Evolutionary conservation across 164 flowering plant species (phyloP).

Genomic region (Magnolia sinica): DNA sequence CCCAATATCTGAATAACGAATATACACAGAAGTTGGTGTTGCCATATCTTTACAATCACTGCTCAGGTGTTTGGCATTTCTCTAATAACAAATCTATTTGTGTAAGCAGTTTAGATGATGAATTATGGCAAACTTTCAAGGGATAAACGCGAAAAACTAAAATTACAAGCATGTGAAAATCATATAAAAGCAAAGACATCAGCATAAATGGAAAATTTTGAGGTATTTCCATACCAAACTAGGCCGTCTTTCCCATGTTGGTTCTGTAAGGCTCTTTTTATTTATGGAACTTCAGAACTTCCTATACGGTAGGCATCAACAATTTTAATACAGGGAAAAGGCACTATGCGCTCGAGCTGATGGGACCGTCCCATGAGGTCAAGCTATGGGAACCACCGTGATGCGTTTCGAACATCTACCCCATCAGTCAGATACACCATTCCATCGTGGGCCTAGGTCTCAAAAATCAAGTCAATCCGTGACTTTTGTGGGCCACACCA

Average conservation of each 20-base stretch:
- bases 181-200: slow-evolving; percentile 80
- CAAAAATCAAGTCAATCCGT: too few species aligned
- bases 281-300: not conserved
- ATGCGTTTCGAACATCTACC: too few species aligned
- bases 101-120: not conserved
- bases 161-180: slow-evolving; percentile 84
- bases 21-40: not conserved
- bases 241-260: not conserved
- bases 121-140: slow-evolving; percentile 28
- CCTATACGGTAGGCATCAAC: not conserved
- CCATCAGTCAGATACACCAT: too few species aligned
- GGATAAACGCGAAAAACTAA: slow-evolving; percentile 77
- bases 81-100: too few species aligned
- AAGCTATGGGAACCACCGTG: too few species aligned
- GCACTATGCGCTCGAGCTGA: too few species aligned
- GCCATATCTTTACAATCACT: not conserved
- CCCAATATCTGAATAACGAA: not conserved
- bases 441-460: too few species aligned
- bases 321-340: too few species aligned
- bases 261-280: not conserved
- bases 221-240: slow-evolving; percentile 39
- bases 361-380: too few species aligned
- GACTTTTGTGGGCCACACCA: too few species aligned
- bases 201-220: slow-evolving; percentile 79
- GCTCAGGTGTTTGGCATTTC: too few species aligned